Base-by-base conservation (phyloP, 2,329 filamentous ascomycete species). In the Paradendryphiella salina region DNA sequence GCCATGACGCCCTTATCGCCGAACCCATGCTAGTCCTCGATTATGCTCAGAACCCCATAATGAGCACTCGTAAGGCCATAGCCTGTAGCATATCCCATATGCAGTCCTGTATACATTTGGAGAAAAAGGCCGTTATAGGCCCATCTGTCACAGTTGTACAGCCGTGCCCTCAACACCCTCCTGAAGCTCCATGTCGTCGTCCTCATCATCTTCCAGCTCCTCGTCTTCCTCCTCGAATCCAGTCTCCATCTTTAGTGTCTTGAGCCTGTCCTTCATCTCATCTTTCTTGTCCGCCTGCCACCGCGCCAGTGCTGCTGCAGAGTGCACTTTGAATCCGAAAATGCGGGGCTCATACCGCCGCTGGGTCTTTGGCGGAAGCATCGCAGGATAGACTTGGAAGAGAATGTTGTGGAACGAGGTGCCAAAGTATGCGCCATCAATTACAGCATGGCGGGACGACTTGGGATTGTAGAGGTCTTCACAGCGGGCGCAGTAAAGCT, bases 401-500 rank as follows among this genome's bases (percentile, higher is more conserved):
- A 99, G 85, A 75, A 99, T 96, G 77, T 96, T 96, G 81, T 96
- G 93, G 80, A 99, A 99, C 2, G 90, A 96, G 39, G 93, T 92
- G 63, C 94, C 94, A 64, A 99, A 99, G 81, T 97, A 99, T 59
- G 94, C 94, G 57, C 94, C 94, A 72, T 99, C 94, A 67, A 99
- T 96, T 52, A 88, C 84, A 42, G 92, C 91, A 76, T 99, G 94
- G 21, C 94, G 90, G 15, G 90, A 93, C 3, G 94, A 97, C 75
- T 99, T 99, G 36, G 94, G 94, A 76, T 97, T 97, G 82, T 99
- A 99, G 52, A 96, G 88, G 73, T 99, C 94, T 80, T 99, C 94
- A 80, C 94, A 99, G 65, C 91, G 90, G 39, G 89, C 86, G 76
- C 94, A 99, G 82, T 96, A 99, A 45, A 99, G 88, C 76, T 96